Evolutionary conservation across 129 eudicot genomes (phyloP), one percentile per base, ranked within the genome.

Genomic region (Logfia minima): DNA sequence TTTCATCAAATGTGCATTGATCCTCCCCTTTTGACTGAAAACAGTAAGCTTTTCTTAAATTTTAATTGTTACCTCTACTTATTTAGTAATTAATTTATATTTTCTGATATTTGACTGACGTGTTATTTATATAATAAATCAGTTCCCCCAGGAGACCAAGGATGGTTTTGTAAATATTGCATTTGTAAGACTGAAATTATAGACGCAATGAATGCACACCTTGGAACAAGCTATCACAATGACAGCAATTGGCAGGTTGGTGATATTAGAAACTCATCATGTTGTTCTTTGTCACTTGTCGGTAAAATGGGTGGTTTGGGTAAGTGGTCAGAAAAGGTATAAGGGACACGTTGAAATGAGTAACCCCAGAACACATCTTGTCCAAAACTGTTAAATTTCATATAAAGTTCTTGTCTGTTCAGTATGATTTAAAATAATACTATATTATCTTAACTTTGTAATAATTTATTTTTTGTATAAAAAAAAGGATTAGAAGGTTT

Each of bases 141-240:
- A 93, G 98, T 93, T 79, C 98, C 99, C 34, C 93, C 87, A 35
- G 97, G 85, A 80, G 99, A 91, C 73, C 89, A 94, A 83, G 96
- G 93, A 48, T 94, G 99, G 99, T 85, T 84, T 76, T 94, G 99
- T 85, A 91, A 88, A 65, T 87, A 77, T 76, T 94, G 99, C 67
- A 86, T 89, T 62, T 86, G 95, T 84, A 94, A 94, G 88, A 87
- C 90, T 82, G 97, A 89, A 60, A 86, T 94, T 68, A 35, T 94
- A 66, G 99, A 91, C 18, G 87, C 97, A 23, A 89, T 88, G 77
- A 94, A 94, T 84, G 99, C 99, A 60, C 97, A 94, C 77, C 91
- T 91, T 34, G 99, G 99, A 55, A 94, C 99, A n/a, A 80, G 82
- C 75, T 94, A 86, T 70, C 71, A 90, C 56, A 52, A 77, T 41